Percentiles rank a stretch among this genome's conserved stretches.
phyloP scores from a whole-genome alignment of 2,329 filamentous ascomycete genomes.

The Talaromyces sp. region DNA sequence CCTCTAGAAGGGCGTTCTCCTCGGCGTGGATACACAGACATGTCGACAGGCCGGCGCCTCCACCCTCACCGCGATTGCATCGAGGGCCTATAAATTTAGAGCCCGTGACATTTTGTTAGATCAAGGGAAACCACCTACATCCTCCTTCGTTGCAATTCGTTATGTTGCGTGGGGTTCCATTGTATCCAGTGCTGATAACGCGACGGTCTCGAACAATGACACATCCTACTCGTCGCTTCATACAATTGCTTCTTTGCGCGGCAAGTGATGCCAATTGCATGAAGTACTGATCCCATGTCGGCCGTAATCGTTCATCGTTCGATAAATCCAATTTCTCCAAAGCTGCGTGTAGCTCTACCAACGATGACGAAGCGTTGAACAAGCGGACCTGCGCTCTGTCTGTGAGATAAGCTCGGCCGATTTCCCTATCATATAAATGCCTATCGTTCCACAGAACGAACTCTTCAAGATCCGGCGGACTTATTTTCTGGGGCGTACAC shows the following conservation, averaged over 20 bases:
- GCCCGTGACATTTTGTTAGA: neutral
- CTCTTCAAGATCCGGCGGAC: constrained; percentile 54
- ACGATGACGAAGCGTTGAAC: constrained; percentile 74
- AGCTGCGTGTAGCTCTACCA: constrained; percentile 68
- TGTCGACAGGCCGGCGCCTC: constrained; percentile 72
- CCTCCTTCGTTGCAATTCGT: constrained; percentile 91
- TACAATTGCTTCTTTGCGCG: constrained; percentile 89
- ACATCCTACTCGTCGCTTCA: constrained; percentile 95
- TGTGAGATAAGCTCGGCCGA: constrained; percentile 71
- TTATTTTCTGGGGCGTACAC: constrained; percentile 47
- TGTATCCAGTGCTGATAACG: constrained; percentile 94
- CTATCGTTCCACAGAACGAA: constrained; percentile 65
- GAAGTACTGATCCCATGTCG: constrained; percentile 95
- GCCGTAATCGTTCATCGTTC: constrained; percentile 74
- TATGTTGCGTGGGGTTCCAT: constrained; percentile 88
- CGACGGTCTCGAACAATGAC: constrained; percentile 81
- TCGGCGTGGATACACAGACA: constrained; percentile 97
- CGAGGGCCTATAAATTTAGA: constrained; percentile 50
- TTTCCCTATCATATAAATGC: constrained; percentile 66
- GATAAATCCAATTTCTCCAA: constrained; percentile 73
- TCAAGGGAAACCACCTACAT: constrained; percentile 49
- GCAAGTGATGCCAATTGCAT: constrained; percentile 95
- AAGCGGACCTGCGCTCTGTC: constrained; percentile 79
- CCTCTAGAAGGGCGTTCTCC: constrained; percentile 94
- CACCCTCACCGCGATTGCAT: constrained; percentile 72